A percentile compares a stretch with the other conserved stretches of the same genome.
phyloP scores from a whole-genome alignment of 2,329 filamentous ascomycete species.

The Pseudocercospora eumusae region DNA sequence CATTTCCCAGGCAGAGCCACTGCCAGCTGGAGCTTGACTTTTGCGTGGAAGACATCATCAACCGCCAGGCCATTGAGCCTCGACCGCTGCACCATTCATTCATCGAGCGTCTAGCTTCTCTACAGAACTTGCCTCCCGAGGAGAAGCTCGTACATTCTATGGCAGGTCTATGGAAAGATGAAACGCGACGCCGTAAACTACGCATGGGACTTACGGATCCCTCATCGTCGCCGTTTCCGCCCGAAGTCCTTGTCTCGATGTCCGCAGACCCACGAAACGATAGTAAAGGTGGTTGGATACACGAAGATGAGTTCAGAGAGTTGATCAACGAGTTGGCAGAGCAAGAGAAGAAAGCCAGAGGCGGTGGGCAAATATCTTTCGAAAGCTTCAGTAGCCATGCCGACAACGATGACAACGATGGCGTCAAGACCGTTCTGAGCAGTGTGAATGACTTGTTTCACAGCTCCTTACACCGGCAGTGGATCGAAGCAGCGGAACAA shows the following conservation, averaged over 20 bases:
- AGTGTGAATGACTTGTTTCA: conserved; percentile 87
- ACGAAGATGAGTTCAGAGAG: conserved; percentile 78
- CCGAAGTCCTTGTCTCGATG: conserved; percentile 83
- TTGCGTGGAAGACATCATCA: conserved; percentile 82
- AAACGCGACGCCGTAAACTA: conserved; percentile 74
- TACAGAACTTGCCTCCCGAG: conserved; percentile 60
- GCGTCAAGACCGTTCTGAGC: conserved; percentile 74
- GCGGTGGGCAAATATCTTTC: conserved; percentile 56
- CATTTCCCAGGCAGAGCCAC: conserved; percentile 77
- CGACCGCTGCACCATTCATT: conserved; percentile 87
- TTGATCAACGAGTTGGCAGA: conserved; percentile 64
- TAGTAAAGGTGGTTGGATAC: conserved; percentile 81
- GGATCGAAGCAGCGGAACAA: conserved; percentile 12
- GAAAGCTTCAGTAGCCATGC: conserved; percentile 63
- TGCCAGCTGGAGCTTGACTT: conserved; percentile 90
- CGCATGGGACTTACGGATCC: conserved; percentile 66
- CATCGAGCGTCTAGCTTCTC: conserved; percentile 62
- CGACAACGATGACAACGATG: conserved; percentile 51
- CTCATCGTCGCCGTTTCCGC: conserved; percentile 73
- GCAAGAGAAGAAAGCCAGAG: conserved; percentile 60
- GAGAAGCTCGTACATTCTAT: conserved; percentile 90
- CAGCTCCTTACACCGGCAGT: conserved; percentile 37
- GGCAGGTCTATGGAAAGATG: conserved; percentile 89
- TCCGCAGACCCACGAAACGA: conserved; percentile 76
- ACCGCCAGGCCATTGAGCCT: conserved; percentile 72